Evolutionary conservation across 1,284 basidiomycete species (phyloP).

Genomic region (Coniophora puteana): DNA sequence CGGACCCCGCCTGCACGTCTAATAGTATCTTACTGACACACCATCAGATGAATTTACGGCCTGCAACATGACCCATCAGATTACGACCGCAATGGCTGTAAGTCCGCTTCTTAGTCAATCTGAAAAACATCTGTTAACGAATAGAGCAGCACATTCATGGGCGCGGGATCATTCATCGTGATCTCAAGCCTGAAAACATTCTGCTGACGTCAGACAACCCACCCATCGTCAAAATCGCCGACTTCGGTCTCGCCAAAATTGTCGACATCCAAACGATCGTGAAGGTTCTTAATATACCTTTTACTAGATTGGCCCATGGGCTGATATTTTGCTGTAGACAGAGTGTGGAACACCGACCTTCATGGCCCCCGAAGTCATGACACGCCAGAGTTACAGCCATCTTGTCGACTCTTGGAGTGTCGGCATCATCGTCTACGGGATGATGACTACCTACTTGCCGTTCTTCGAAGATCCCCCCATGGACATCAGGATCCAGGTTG

Average conservation of each 20-base stretch:
- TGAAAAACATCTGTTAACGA: too few species aligned
- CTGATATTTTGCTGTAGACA: slow-evolving; percentile 47
- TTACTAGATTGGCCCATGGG: slow-evolving; percentile 7
- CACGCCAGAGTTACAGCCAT: slow-evolving; percentile 76
- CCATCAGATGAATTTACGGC: slow-evolving; percentile 50
- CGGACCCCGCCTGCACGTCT: slow-evolving; percentile 28
- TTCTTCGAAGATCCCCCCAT: too few species aligned
- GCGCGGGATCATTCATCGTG: slow-evolving; percentile 80
- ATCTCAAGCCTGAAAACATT: slow-evolving; percentile 91
- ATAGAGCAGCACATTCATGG: slow-evolving; percentile 74
- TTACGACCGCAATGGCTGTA: slow-evolving; percentile 70
- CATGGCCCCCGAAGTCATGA: slow-evolving; percentile 86
- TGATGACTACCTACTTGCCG: too few species aligned
- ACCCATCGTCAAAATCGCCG: slow-evolving; percentile 79
- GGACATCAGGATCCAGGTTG: slow-evolving; percentile 55
- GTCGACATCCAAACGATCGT: slow-evolving; percentile 74
- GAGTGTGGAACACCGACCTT: slow-evolving; percentile 87
- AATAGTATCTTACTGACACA: slow-evolving; percentile 8
- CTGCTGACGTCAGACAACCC: slow-evolving; percentile 64
- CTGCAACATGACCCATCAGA: slow-evolving; percentile 66
- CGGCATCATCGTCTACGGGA: slow-evolving; percentile 87
- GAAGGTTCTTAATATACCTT: slow-evolving; percentile 39
- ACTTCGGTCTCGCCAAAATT: slow-evolving; percentile 91
- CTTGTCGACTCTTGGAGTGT: slow-evolving; percentile 92
- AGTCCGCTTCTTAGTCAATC: slow-evolving; percentile 22